Conservation (phyloP, 2,329 filamentous ascomycete genomes). For the Aspergillus novofumigatus region DNA sequence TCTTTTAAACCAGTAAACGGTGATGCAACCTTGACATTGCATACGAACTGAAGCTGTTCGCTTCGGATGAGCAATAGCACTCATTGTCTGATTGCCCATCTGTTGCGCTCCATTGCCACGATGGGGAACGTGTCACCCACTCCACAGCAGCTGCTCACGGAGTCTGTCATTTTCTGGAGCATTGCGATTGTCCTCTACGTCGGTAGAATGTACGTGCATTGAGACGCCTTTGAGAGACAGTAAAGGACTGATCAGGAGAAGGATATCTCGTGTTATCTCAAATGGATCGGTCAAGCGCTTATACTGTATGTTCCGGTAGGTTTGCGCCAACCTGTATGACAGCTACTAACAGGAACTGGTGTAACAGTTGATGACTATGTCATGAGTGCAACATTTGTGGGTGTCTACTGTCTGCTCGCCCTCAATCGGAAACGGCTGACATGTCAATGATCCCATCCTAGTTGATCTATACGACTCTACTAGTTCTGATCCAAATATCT, state of each 20-base stretch:
- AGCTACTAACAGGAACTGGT: background rate
- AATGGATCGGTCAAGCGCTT: slow-evolving; percentile 26
- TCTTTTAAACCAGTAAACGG: background rate
- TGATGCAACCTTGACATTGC: background rate
- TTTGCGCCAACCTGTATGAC: background rate
- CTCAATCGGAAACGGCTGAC: background rate
- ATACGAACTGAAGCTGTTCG: background rate
- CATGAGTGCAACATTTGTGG: slow-evolving; percentile 37
- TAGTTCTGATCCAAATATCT: slow-evolving; percentile 36
- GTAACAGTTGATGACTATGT: slow-evolving; percentile 35
- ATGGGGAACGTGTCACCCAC: slow-evolving; percentile 30
- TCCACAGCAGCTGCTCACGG: slow-evolving; percentile 24
- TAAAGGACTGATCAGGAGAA: background rate
- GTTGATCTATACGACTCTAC: slow-evolving; percentile 32
- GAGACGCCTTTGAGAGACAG: slow-evolving; percentile 1
- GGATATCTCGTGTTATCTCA: slow-evolving; percentile 20
- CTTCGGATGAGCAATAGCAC: background rate
- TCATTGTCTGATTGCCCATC: background rate
- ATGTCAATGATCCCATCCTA: slow-evolving; percentile 7
- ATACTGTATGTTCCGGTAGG: slow-evolving; percentile 17
- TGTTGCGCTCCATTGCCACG: background rate
- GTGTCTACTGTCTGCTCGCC: slow-evolving; percentile 4
- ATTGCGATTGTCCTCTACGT: slow-evolving; percentile 25
- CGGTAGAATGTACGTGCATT: slow-evolving; percentile 25
- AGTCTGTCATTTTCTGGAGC: slow-evolving; percentile 29